These are phyloP conservation scores for Naganishia onofrii DNA, from an alignment of 768 basidiomycete genomes.

Conservation along the genomic window DNA sequence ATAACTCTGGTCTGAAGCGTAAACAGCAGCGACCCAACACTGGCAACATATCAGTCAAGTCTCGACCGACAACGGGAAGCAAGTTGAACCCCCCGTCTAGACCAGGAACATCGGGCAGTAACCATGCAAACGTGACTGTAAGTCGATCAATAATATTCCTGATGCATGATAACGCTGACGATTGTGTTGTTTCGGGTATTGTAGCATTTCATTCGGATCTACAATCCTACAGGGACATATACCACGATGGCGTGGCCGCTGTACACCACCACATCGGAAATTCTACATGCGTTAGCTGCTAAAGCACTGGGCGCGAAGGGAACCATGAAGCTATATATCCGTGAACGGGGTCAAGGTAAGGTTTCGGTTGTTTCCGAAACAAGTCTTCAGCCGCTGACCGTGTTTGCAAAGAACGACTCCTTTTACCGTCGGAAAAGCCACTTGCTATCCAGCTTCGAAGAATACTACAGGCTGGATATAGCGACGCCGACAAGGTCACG, in stretches of 20 bases:
- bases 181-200: neutral
- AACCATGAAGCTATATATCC: constrained; percentile 55
- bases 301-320: constrained; percentile 57
- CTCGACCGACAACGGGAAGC: constrained; percentile 29
- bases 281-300: constrained; percentile 64
- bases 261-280: constrained; percentile 65
- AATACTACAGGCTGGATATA: constrained; percentile 84
- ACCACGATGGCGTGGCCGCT: constrained; percentile 67
- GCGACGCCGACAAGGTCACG: constrained; percentile 69
- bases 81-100: constrained; percentile 24
- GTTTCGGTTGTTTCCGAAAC: neutral
- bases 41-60: constrained; percentile 22
- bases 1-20: constrained; percentile 32
- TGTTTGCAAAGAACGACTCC: constrained; percentile 66
- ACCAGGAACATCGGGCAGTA: constrained; percentile 46
- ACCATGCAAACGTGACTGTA: constrained; percentile 17
- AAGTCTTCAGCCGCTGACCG: neutral
- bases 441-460: constrained; percentile 78
- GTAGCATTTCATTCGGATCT: constrained; percentile 69
- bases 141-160: neutral
- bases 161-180: neutral
- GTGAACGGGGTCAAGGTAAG: constrained; percentile 57
- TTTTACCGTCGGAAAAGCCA: constrained; percentile 76
- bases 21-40: constrained; percentile 16
- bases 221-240: constrained; percentile 69